Evolutionary conservation across 768 basidiomycete genomes (phyloP).

Genomic region (Termitomyces titanicus): DNA sequence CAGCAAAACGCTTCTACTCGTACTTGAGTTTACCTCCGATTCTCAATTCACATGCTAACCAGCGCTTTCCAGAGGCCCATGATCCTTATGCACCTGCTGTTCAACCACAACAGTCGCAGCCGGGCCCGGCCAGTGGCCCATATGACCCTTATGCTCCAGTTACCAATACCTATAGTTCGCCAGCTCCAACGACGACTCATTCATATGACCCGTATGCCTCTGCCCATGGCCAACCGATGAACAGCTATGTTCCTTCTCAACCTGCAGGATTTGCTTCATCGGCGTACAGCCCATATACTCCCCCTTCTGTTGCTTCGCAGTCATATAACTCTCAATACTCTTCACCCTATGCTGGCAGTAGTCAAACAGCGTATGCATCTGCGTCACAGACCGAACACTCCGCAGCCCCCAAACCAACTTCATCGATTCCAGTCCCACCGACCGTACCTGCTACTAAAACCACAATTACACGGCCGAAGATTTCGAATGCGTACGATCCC

Average conservation of each 20-base stretch:
- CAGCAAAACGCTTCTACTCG: slow-evolving; percentile 9
- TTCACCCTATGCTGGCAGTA: slow-evolving; percentile 12
- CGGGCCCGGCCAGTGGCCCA: slow-evolving; percentile 6
- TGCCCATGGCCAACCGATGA: slow-evolving; percentile 7
- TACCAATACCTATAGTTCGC: slow-evolving; percentile 15
- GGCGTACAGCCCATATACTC: slow-evolving; percentile 13
- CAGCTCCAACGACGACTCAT: background rate
- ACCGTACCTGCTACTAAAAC: slow-evolving; percentile 39
- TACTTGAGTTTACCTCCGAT: slow-evolving; percentile 4
- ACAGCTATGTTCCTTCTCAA: slow-evolving; percentile 4
- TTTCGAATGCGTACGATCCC: slow-evolving; percentile 73
- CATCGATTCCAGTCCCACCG: slow-evolving; percentile 11
- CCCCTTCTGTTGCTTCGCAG: slow-evolving; percentile 16
- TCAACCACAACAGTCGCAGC: slow-evolving; percentile 3
- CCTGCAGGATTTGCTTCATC: slow-evolving; percentile 3
- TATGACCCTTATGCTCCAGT: slow-evolving; percentile 36
- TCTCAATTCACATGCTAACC: background rate
- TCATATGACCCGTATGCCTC: slow-evolving; percentile 26
- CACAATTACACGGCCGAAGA: slow-evolving; percentile 57
- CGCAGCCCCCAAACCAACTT: background rate
- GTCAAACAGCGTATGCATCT: slow-evolving; percentile 9
- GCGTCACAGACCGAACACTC: slow-evolving; percentile 2
- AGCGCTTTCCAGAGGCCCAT: slow-evolving; percentile 4
- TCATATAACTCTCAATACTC: slow-evolving; percentile 16
- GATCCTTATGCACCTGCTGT: slow-evolving; percentile 7